Base-by-base conservation (phyloP, 768 basidiomycete species). In the Cystoderma amianthinum region DNA sequence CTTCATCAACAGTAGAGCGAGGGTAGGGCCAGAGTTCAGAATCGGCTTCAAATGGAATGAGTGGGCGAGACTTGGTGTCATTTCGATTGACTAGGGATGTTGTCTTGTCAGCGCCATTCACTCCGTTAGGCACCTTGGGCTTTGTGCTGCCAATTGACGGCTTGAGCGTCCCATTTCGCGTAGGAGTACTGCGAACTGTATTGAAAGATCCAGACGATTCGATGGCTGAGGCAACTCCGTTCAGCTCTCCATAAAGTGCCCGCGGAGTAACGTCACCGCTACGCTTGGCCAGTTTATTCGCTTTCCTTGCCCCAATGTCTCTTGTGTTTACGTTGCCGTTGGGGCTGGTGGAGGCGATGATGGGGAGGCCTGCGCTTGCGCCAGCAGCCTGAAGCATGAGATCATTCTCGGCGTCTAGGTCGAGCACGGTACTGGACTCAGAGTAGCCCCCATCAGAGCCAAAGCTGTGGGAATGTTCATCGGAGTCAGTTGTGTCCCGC, bases 21-120 rank as follows among this genome's bases (percentile, higher is more conserved):
- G 76, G 72, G 51, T 83, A 82, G 3, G 85, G 82, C 84, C 83
- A 86, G 12, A 85, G 64, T 23, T 82, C 78, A 5, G 81, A 78
- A 45, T 78, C 77, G 0, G 77, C 61, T 38, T 64, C 72, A 52
- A 85, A 85, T 0, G 83, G 80, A 0, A 82, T 68, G 11, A 82
- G 68, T 4, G 63, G 56, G 28, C 71, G 63, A 7, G 52, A 52
- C 33, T 55, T 39, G 12, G 58, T 53, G 28, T 55, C 25, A 28
- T 55, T 5, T 39, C 50, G 19, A 44, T 48, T 16, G 36, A 28
- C 13, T 32, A 39, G 16, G 39, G n/a, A 12, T 41, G 20, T 28
- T 39, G 30, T 7, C 25, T n/a, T 28, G 7, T 28, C 25, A n/a
- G 7, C n/a, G 25, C 25, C 25, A n/a, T 28, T 28, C 9, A 17